These are phyloP conservation scores for Sporobolomyces pararoseus DNA, from an alignment of 768 basidiomycete genomes.

Conservation along the genomic window DNA sequence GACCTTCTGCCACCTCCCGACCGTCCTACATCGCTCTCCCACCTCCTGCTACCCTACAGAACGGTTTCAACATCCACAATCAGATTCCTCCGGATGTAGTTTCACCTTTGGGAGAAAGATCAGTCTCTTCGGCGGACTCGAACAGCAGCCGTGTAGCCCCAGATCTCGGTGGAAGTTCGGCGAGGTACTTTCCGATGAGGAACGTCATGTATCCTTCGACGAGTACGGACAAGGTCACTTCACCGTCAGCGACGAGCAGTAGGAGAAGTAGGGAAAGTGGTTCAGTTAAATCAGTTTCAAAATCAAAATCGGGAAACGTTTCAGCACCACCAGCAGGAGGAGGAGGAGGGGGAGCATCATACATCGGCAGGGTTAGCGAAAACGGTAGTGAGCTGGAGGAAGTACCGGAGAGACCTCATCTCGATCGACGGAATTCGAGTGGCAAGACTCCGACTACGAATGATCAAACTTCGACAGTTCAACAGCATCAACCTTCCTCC, in stretches of 20 bases:
- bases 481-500: not conserved
- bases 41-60: not conserved
- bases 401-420: not conserved
- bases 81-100: not conserved
- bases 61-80: not conserved
- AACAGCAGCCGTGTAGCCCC: conserved; percentile 8
- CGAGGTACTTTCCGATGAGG: conserved; percentile 34
- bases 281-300: not conserved
- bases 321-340: no score
- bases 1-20: not conserved
- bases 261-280: not conserved
- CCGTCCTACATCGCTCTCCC: conserved; percentile 18
- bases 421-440: conserved; percentile 8
- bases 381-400: not conserved
- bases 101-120: conserved; percentile 8
- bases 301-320: not conserved
- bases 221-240: not conserved
- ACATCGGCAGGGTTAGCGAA: conserved; percentile 15
- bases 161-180: conserved; percentile 19
- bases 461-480: not conserved
- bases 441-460: not conserved
- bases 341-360: not conserved
- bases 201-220: conserved; percentile 33
- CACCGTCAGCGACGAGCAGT: not conserved
- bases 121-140: conserved; percentile 22